These are phyloP conservation scores for Plasmodium berghei DNA, from an alignment of 169 alveolate genomes.

Conservation along the genomic window DNA sequence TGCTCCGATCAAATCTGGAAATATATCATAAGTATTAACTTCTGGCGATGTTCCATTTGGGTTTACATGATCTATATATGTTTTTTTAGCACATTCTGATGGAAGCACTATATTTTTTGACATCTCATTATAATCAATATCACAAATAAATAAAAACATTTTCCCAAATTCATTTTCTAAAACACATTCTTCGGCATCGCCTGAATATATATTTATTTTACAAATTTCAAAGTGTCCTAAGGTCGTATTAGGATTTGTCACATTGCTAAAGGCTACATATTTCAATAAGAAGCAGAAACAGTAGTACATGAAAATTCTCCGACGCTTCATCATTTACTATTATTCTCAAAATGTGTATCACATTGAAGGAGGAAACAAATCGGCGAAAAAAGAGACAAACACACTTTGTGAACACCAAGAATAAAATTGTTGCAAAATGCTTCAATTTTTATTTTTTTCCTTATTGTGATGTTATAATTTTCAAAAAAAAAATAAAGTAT, in stretches of 20 bases:
- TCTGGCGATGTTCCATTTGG: conserved; percentile 55
- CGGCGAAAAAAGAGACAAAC: background rate
- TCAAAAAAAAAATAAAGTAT: too few relatives aligned
- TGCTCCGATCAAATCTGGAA: conserved; percentile 34
- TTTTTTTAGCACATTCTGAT: conserved; percentile 14
- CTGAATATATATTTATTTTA: conserved; percentile 2
- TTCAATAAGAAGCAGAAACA: background rate
- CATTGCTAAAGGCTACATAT: background rate
- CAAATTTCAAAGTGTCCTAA: conserved; percentile 29
- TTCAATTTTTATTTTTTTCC: background rate
- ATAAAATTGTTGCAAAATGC: background rate
- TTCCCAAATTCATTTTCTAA: conserved; percentile 56
- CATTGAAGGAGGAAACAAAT: too few relatives aligned
- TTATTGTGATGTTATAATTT: too few relatives aligned
- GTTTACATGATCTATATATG: conserved; percentile 30
- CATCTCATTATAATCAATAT: background rate
- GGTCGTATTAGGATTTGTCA: conserved; percentile 2
- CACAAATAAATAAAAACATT: conserved; percentile 29
- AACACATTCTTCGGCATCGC: conserved; percentile 41
- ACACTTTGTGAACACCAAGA: background rate
- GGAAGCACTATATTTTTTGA: background rate
- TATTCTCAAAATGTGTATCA: background rate
- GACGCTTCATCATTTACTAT: conserved; percentile 2
- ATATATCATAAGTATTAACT: conserved; percentile 33
- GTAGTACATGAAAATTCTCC: conserved; percentile 7